Base-by-base conservation (phyloP, 2,329 filamentous ascomycete genomes). In the Magnaporthiopsis incrustans region DNA sequence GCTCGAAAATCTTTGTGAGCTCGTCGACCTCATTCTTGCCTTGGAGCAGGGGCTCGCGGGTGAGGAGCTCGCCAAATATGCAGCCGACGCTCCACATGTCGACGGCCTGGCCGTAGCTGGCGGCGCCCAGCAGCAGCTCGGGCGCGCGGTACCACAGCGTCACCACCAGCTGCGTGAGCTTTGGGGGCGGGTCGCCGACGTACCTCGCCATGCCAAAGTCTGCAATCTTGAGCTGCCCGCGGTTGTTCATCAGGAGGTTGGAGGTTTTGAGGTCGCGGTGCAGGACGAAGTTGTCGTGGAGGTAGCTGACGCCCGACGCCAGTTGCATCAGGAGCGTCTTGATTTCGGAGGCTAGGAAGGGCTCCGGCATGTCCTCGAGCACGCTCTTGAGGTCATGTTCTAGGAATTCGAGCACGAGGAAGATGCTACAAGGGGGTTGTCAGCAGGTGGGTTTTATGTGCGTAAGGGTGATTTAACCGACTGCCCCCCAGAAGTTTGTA, bases 161-260 rank as follows among this genome's bases (percentile, higher is more conserved):
- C 25, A 98, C 94, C 67, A 99, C 95, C 60, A 98, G 85, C 73
- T 94, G 90, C 2, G 95, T 98, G 66, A 98, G 83, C 67, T 90
- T 89, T 1, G 87, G 83, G 5, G 81, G 80, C 4, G 94, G 92
- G 69, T 91, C 87, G 62, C 90, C 90, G 64, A 90, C 90, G 77
- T 95, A 95, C 33, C 95, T 86, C 4, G 95, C 94, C 92, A 99
- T 97, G 75, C 95, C 95, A 73, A 99, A 99, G 77, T 99, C 95
- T 66, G 95, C 95, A 68, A 99, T 89, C 77, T 97, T 97, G 76
- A 99, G 88, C 74, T 90, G 88, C 59, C 95, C 95, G 59, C 92
- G 90, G 79, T 98, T 98, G 79, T 92, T 96, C 77, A 99, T 89
- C 60, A 99, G 87, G 60, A 99, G 87, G 72, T 97, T 97, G 61